Evolutionary conservation across 1,284 basidiomycete species (phyloP).

Genomic region (Fomitopsis palustris): DNA sequence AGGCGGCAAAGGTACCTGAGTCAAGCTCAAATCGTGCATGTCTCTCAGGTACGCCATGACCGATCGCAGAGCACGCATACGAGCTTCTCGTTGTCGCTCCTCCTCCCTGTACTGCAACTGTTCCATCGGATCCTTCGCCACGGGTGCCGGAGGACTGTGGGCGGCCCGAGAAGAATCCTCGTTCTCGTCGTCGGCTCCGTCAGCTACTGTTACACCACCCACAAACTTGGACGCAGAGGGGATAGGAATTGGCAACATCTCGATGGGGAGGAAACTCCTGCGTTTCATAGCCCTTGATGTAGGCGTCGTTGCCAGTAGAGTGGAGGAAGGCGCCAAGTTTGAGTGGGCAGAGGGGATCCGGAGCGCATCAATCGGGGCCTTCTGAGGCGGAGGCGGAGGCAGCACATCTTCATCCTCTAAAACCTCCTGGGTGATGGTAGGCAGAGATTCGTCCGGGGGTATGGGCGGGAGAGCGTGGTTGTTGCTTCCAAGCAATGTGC

Average conservation of each 20-base stretch:
- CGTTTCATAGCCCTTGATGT: conserved; percentile 61
- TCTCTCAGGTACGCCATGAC: conserved; percentile 95
- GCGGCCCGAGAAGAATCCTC: conserved; percentile 26
- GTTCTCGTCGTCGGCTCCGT: conserved; percentile 37
- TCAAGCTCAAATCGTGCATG: conserved; percentile 82
- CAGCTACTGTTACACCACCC: conserved; percentile 44
- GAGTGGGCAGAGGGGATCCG: conserved; percentile 13
- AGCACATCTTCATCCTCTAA: conserved; percentile 22
- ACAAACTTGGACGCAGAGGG: conserved; percentile 66
- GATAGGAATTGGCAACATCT: conserved; percentile 53
- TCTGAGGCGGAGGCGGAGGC: conserved; percentile 30
- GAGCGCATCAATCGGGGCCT: conserved; percentile 20
- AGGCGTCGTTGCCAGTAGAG: conserved; percentile 45
- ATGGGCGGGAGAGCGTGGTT: conserved; percentile 9
- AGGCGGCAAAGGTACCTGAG: conserved; percentile 55
- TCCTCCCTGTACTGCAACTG: conserved; percentile 59
- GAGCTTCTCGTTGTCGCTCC: conserved; percentile 65
- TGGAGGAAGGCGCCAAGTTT: conserved; percentile 27
- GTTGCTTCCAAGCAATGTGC: conserved; percentile 37
- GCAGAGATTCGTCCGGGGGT: conserved; percentile 25
- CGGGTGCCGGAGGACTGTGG: conserved; percentile 38
- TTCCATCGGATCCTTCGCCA: conserved; percentile 39
- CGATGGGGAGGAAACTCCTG: conserved; percentile 83
- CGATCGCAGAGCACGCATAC: conserved; percentile 76
- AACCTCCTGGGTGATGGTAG: conserved; percentile 29